Conservation (phyloP, 106 monocot species). For the Dendrobium officinale region DNA sequence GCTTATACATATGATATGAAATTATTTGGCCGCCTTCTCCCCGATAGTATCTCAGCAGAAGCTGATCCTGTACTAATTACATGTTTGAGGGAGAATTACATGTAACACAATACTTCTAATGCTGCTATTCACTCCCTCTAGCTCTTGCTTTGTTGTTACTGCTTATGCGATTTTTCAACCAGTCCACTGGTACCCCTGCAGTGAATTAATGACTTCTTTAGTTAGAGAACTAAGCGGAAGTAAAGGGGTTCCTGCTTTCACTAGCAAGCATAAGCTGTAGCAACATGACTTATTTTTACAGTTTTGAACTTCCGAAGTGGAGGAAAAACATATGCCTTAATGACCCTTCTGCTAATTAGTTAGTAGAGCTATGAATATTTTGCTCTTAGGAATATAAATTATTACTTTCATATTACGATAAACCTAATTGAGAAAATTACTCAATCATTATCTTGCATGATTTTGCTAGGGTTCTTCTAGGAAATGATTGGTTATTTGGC, state of each 20-base stretch:
- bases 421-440: no score
- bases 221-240: background rate
- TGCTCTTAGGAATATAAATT: no score
- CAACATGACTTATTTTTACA: background rate
- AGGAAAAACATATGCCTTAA: no score
- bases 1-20: no score
- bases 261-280: background rate
- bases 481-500: no score
- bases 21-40: background rate
- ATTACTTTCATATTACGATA: no score
- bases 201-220: background rate
- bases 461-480: no score
- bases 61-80: background rate
- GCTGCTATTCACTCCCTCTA: background rate
- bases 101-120: background rate
- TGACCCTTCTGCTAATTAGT: no score
- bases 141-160: background rate
- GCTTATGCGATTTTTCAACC: background rate
- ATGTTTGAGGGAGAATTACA: background rate
- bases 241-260: background rate
- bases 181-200: background rate
- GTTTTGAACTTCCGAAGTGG: no score
- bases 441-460: no score
- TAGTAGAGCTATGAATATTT: no score
- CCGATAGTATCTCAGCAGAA: background rate